These are phyloP conservation scores for Paramyrothecium sp. DNA, from an alignment of 2,329 filamentous ascomycete genomes.

Conservation along the genomic window DNA sequence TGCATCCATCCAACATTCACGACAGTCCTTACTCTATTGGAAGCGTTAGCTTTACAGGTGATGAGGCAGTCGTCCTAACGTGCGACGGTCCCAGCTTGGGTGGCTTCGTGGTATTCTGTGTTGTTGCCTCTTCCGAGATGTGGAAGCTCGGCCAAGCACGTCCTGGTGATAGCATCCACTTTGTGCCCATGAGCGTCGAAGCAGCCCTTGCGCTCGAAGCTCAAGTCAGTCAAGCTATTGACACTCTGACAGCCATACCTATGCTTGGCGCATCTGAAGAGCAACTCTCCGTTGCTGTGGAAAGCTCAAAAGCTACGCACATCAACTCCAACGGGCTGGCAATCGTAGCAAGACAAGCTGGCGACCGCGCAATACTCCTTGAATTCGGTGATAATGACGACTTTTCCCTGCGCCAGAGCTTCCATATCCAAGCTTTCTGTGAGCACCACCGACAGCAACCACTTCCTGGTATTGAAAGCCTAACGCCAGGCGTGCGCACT, in stretches of 20 bases:
- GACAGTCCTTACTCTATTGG: conserved; percentile 38
- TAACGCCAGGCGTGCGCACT: conserved; percentile 32
- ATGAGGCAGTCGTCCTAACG: conserved; percentile 36
- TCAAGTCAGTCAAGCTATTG: conserved; percentile 17
- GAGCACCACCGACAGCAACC: conserved; percentile 22
- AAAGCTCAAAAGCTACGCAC: not conserved
- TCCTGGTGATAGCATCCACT: conserved; percentile 34
- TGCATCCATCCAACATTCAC: conserved; percentile 41
- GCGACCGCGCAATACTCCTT: conserved; percentile 30
- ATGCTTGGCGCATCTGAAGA: rapidly evolving
- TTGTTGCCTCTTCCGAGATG: conserved; percentile 34
- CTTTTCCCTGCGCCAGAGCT: conserved; percentile 30
- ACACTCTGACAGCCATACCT: conserved; percentile 10
- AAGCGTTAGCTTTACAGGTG: conserved; percentile 40
- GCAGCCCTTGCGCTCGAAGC: conserved; percentile 20
- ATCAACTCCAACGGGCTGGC: not conserved
- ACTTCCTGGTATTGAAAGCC: conserved; percentile 25
- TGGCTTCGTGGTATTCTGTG: conserved; percentile 37
- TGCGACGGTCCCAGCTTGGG: conserved; percentile 39
- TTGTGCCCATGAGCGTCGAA: conserved; percentile 24
- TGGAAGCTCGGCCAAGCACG: conserved; percentile 41
- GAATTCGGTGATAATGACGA: conserved; percentile 25
- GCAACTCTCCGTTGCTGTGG: no score
- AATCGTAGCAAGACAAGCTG: conserved; percentile 19
- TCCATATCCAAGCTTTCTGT: conserved; percentile 31